Base-by-base conservation (phyloP, 805 yeast species). In the Ogataea trehalophila region DNA sequence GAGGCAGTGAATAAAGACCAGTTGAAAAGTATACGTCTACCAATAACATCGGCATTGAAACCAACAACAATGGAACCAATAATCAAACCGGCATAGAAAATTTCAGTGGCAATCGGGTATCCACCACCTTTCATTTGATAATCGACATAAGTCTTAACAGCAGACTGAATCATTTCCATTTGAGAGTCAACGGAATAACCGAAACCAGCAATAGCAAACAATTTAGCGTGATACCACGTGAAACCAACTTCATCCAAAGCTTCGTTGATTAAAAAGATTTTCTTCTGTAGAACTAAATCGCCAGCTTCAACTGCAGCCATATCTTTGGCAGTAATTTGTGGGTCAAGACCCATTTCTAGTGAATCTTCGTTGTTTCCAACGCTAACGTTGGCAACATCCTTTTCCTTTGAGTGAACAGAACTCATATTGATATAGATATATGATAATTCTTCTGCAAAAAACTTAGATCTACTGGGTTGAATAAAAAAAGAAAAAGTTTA, bases 191-290 rank as follows among this genome's bases (percentile, higher is more conserved):
- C 79, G 5, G 77, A 72, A 50, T 78, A 79, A 29, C 84, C 84
- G 65, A 75, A 72, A 8, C 83, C 84, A 29, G 78, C 78, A 18
- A 79, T 58, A 50, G 70, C 68, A 57, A 79, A 77, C 13, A 76
- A 60, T 56, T 74, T 70, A 46, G 70, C 64, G 50, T 79, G 83
- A 53, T 73, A 76, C 70, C 76, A 72, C 1, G 85, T 79, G 63
- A 80, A 77, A 0, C 85, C 85, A 45, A 80, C 77, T 54, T 80
- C 81, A 56, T 80, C 83, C 47, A 80, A 68, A 16, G 85, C 81
- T 48, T 76, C 62, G 59, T 79, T 77, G 43, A 79, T 64, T 9
- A 79, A 59, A 39, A 61, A 63, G 57, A 77, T 73, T 49, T 76
- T 77, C 39, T 59, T 59, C 16, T 64, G 55, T 37, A 75, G 57